Conservation (phyloP, 2,329 filamentous ascomycete species). For the Fusarium tupiense region DNA sequence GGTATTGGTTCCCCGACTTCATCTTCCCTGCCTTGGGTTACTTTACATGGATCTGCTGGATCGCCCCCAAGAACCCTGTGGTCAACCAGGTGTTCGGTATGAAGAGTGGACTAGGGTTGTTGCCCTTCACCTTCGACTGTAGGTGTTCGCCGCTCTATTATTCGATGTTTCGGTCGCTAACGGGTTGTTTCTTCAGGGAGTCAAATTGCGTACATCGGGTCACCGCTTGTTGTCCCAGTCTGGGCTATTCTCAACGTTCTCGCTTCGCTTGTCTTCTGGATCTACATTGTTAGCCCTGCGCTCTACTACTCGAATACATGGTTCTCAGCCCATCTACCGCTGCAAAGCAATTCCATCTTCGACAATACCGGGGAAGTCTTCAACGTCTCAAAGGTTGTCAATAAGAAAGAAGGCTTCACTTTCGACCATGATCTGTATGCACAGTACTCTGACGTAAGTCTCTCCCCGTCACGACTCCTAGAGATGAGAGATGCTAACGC, state of each 20-base stretch:
- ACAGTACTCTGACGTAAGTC: constrained; percentile 59
- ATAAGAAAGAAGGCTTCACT: constrained; percentile 50
- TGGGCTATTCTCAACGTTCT: constrained; percentile 61
- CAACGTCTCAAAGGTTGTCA: constrained; percentile 59
- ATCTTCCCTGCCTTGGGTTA: constrained; percentile 57
- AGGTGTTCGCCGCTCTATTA: background rate
- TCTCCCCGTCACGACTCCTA: no score
- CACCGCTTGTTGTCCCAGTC: constrained; percentile 52
- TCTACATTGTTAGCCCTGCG: constrained; percentile 55
- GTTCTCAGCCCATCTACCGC: constrained; percentile 62
- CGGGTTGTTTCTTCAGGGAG: constrained; percentile 12
- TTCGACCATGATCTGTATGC: constrained; percentile 60
- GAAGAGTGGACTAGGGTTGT: constrained; percentile 51
- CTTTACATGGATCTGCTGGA: constrained; percentile 60
- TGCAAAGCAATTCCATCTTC: constrained; percentile 62
- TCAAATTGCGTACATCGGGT: constrained; percentile 53
- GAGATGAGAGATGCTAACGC: background rate
- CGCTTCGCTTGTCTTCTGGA: constrained; percentile 58
- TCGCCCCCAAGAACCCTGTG: constrained; percentile 56
- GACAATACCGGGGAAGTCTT: constrained; percentile 63
- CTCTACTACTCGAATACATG: constrained; percentile 61
- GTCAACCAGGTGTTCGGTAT: constrained; percentile 62
- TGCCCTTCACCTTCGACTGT: constrained; percentile 57
- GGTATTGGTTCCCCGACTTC: constrained; percentile 63
- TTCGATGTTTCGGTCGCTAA: background rate